phyloP scores from a whole-genome alignment of 139 green algal genomes.

The Coccomyxa sp. region DNA sequence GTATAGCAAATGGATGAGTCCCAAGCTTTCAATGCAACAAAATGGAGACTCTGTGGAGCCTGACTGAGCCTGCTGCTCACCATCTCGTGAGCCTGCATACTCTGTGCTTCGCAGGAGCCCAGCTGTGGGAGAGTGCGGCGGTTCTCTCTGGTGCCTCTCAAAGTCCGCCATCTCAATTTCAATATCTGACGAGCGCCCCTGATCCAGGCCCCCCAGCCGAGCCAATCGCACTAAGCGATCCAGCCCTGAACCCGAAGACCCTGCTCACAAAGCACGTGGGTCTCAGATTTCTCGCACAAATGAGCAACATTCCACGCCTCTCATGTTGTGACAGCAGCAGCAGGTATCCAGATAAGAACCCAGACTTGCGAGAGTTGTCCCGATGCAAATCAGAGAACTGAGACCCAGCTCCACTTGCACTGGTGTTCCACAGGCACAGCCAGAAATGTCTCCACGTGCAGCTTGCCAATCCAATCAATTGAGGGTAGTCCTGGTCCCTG shows the following conservation, averaged over 20 bases:
- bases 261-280: too few species aligned
- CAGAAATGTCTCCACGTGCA: too few species aligned
- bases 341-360: too few species aligned
- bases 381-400: too few species aligned
- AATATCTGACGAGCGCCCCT: not conserved
- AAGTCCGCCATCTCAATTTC: constrained; percentile 25
- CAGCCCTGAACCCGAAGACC: not conserved
- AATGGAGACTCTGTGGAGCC: too few species aligned
- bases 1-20: too few species aligned
- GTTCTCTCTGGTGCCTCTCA: not conserved
- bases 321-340: not conserved
- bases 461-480: too few species aligned
- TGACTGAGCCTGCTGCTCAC: not conserved
- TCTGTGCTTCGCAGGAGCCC: not conserved
- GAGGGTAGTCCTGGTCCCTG: too few species aligned
- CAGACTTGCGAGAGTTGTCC: not conserved
- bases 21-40: too few species aligned
- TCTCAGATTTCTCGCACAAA: too few species aligned
- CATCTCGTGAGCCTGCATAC: constrained; percentile 15
- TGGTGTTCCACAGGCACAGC: too few species aligned
- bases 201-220: not conserved
- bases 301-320: not conserved
- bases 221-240: not conserved
- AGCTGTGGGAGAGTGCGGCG: constrained; percentile 1
- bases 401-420: too few species aligned